Conservation (phyloP, 139 green algal genomes). For the Volvox africanus region DNA sequence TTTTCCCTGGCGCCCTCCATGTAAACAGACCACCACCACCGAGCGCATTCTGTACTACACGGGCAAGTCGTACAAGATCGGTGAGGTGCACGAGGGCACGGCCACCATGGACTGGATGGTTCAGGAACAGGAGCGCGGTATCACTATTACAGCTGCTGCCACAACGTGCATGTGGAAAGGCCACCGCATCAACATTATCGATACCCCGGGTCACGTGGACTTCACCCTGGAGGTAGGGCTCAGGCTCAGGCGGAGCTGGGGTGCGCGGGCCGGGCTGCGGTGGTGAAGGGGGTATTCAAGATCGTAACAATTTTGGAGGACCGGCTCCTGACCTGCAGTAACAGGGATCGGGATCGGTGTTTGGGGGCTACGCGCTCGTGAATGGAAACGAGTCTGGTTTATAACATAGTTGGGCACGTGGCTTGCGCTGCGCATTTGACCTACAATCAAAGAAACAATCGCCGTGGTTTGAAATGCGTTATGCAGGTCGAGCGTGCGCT, state of each 20-base stretch:
- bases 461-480: too few species aligned
- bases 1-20: not conserved
- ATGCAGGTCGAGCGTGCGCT: slow-evolving; percentile 92
- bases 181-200: slow-evolving; percentile 99
- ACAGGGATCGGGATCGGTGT: too few species aligned
- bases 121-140: slow-evolving; percentile 96
- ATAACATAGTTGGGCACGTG: too few species aligned
- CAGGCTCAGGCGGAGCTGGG: not conserved
- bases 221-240: slow-evolving; percentile 92
- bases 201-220: slow-evolving; percentile 98
- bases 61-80: slow-evolving; percentile 99
- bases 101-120: slow-evolving; percentile 99
- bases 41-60: slow-evolving; percentile 99
- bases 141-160: slow-evolving; percentile 99
- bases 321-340: too few species aligned
- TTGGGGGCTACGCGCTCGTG: too few species aligned
- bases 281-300: too few species aligned
- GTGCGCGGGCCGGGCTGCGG: too few species aligned
- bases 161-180: slow-evolving; percentile 98
- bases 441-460: too few species aligned
- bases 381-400: too few species aligned
- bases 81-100: slow-evolving; percentile 98
- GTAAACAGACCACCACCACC: slow-evolving; percentile 94
- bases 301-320: too few species aligned
- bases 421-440: too few species aligned